Conservation (phyloP, 495 filamentous ascomycete species). For the Oleoguttula mirabilis region DNA sequence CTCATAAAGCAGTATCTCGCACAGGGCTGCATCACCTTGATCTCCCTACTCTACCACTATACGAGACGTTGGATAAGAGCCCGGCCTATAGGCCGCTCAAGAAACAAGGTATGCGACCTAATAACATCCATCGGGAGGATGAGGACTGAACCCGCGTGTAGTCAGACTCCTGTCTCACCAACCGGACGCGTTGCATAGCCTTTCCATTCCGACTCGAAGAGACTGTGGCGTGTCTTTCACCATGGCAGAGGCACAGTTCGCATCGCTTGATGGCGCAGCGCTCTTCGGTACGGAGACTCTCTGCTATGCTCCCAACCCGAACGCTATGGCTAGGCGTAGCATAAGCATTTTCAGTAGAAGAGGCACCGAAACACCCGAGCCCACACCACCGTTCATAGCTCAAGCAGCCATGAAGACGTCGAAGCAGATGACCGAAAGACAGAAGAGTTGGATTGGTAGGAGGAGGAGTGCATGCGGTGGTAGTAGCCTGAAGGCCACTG, state of each 20-base stretch:
- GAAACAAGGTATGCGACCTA: too few relatives aligned
- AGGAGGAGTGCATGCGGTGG: background rate
- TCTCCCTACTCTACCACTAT: too few relatives aligned
- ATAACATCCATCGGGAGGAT: too few relatives aligned
- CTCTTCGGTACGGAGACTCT: background rate
- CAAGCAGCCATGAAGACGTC: constrained; percentile 1
- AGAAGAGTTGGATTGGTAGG: constrained; percentile 17
- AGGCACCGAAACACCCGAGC: constrained; percentile 14
- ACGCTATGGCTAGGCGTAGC: constrained; percentile 11
- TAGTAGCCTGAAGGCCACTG: background rate
- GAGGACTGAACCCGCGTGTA: too few relatives aligned
- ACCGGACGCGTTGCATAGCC: too few relatives aligned
- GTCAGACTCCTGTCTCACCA: too few relatives aligned
- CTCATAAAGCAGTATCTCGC: too few relatives aligned
- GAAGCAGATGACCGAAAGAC: constrained; percentile 10
- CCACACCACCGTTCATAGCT: constrained; percentile 6
- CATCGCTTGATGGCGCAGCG: constrained; percentile 4
- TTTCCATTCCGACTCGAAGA: too few relatives aligned
- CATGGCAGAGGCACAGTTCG: constrained; percentile 3
- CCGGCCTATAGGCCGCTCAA: too few relatives aligned
- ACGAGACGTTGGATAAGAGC: too few relatives aligned
- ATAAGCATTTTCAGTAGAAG: constrained; percentile 17
- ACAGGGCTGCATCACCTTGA: too few relatives aligned
- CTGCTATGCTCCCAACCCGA: constrained; percentile 5
- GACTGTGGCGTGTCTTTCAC: too few relatives aligned